These are phyloP conservation scores for Prinsepia uniflora DNA, from an alignment of 306 rosid genomes.

Conservation along the genomic window DNA sequence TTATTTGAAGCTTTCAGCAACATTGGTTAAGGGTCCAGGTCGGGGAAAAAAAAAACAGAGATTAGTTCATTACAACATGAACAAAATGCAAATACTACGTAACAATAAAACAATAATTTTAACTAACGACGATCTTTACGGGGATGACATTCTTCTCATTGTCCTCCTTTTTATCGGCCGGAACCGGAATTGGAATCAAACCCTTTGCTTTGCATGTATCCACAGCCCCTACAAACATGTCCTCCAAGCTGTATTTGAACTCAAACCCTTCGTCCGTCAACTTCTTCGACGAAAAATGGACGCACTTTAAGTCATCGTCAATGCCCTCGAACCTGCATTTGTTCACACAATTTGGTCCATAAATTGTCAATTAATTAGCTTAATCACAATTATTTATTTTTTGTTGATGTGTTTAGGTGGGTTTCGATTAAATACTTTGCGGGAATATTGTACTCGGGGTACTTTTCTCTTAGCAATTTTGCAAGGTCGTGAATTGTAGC, in stretches of 20 bases:
- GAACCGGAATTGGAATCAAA: slow-evolving; percentile 27
- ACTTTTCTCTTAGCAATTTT: slow-evolving; percentile 41
- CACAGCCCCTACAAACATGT: slow-evolving; percentile 61
- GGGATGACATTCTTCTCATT: background rate
- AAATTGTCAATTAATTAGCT: background rate
- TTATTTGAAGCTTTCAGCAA: background rate
- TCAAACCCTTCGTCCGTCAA: slow-evolving; percentile 57
- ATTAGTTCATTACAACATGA: background rate
- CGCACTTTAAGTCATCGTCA: slow-evolving; percentile 49
- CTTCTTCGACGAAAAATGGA: slow-evolving; percentile 59
- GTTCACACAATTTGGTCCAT: background rate
- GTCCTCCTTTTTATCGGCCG: background rate
- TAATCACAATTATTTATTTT: background rate
- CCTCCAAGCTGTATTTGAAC: slow-evolving; percentile 62
- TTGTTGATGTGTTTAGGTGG: background rate
- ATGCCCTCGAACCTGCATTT: slow-evolving; percentile 49
- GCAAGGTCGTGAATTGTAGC: slow-evolving; percentile 65
- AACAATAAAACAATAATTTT: background rate
- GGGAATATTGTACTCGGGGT: slow-evolving; percentile 53
- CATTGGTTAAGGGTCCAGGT: background rate
- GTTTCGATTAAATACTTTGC: slow-evolving; percentile 41
- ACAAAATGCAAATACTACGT: background rate
- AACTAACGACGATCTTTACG: background rate
- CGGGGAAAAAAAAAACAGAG: background rate
- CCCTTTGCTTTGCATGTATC: slow-evolving; percentile 56